Conservation (phyloP, 257 asterid species). For the Knoxia roxburghii region DNA sequence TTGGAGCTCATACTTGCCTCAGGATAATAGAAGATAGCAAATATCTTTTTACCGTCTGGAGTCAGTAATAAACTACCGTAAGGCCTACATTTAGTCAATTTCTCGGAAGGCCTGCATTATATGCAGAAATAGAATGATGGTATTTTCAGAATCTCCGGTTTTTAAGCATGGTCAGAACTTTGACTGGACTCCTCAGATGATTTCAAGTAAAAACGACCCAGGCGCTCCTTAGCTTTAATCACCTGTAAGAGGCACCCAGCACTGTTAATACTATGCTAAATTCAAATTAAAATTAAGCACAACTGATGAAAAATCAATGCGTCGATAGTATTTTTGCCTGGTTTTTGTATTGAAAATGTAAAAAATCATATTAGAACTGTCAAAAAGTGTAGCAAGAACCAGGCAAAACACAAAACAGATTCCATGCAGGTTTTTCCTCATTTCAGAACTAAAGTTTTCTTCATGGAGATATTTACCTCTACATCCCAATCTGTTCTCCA, state of each 20-base stretch:
- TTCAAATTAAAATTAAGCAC: background rate
- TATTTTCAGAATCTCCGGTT: background rate
- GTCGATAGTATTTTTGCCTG: no score
- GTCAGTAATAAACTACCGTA: no score
- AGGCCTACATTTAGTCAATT: no score
- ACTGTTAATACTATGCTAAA: background rate
- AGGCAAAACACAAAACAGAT: no score
- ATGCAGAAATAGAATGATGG: no score
- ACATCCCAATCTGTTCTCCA: conserved; percentile 74
- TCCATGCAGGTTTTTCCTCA: background rate
- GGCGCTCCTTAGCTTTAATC: conserved; percentile 16
- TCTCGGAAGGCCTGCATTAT: no score
- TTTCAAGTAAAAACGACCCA: conserved; percentile 40
- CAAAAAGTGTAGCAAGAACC: no score
- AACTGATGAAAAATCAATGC: background rate
- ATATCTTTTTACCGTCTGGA: no score
- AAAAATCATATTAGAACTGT: no score
- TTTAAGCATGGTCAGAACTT: conserved; percentile 32
- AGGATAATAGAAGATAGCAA: no score
- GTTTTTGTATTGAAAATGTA: no score
- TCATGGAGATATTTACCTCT: conserved; percentile 31
- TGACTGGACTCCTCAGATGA: conserved; percentile 40
- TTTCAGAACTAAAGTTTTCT: background rate
- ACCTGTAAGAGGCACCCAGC: conserved; percentile 7
- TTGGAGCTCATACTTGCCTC: no score